Base-by-base conservation (phyloP, 1,139 yeast species). In the Hansenula lynferdii region DNA sequence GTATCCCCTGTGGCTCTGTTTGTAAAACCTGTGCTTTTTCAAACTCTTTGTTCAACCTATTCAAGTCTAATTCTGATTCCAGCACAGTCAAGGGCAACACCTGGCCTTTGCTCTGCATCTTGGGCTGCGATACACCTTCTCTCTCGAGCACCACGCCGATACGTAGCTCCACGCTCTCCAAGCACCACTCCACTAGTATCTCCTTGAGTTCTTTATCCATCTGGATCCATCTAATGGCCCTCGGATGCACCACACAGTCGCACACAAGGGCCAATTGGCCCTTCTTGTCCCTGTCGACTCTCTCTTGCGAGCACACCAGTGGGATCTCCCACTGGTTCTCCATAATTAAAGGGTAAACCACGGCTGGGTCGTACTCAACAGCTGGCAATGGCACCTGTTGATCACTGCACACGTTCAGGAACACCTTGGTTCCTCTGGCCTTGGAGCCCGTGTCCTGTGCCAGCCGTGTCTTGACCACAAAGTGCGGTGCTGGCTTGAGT, bases 251-350 rank as follows among this genome's bases (percentile, higher is more conserved):
- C 28, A 89, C 80, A 56, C 96, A 86, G 57, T 87, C 96, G 52
- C 78, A 76, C 4, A 85, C 87, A 28, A 73, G 63, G 26, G 87
- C 76, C 15, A 67, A 61, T 9, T 65, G 63, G 1, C 94, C 95
- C 51, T 80, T 79, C 57, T 86, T 86, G 54, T 89, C 96, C 15
- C 47, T 58, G 29, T 73, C 80, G 10, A 53, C 50, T 15, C 80
- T 57, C 39, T 72, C 73, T 0, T 68, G 64, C 0, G 90, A 78
- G 0, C 85, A 75, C 1, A 84, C 72, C 9, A 87, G 76, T 1
- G 96, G 96, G 4, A 87, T 82, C 44, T 84, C 90, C 95, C 96
- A 87, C 52, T 80, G 70, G 50, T 81, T 80, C 30, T 78, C 78
- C 57, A 80, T 76, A 21, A 85, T 82, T 39, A 78, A 59, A 1